Percentiles rank a stretch among this genome's conserved stretches.
phyloP scores from a whole-genome alignment of 2,329 filamentous ascomycete genomes.

The Pyricularia pennisetigena region DNA sequence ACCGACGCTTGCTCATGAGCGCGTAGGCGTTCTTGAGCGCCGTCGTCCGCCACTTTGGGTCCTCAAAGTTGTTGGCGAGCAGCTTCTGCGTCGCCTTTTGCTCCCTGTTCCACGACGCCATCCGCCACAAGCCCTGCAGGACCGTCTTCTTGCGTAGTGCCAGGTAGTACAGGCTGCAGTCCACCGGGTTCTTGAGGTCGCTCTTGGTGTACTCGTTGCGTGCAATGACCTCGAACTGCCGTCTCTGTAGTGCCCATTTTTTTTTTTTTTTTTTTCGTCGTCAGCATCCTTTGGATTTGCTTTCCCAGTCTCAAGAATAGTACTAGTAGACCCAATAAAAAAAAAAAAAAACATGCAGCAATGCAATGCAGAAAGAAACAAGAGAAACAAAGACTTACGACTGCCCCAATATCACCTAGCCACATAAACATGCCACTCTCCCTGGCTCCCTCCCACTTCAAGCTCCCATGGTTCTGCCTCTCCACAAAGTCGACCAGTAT shows the following conservation, averaged over 20 bases:
- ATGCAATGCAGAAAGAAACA: conserved; percentile 9
- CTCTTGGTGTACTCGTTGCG: conserved; percentile 87
- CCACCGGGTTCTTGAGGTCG: conserved; percentile 79
- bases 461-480: conserved; percentile 65
- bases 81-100: conserved; percentile 71
- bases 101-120: conserved; percentile 83
- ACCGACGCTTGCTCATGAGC: conserved; percentile 79
- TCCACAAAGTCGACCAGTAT: conserved; percentile 78
- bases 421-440: conserved; percentile 93
- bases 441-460: conserved; percentile 77
- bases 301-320: neutral
- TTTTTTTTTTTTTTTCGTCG: neutral
- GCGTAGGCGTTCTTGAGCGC: conserved; percentile 96
- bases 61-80: conserved; percentile 82
- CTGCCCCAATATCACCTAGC: conserved; percentile 65
- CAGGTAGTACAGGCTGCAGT: conserved; percentile 86
- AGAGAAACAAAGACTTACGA: conserved; percentile 44
- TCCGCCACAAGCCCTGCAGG: conserved; percentile 85
- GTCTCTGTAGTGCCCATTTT: conserved; percentile 33
- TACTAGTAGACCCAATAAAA: neutral
- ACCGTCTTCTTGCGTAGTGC: conserved; percentile 86
- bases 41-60: conserved; percentile 77
- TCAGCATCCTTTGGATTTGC: neutral
- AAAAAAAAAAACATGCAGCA: neutral
- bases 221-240: conserved; percentile 83